phyloP scores from a whole-genome alignment of 2,329 filamentous ascomycete genomes.

The Thielaviopsis ethacetica region DNA sequence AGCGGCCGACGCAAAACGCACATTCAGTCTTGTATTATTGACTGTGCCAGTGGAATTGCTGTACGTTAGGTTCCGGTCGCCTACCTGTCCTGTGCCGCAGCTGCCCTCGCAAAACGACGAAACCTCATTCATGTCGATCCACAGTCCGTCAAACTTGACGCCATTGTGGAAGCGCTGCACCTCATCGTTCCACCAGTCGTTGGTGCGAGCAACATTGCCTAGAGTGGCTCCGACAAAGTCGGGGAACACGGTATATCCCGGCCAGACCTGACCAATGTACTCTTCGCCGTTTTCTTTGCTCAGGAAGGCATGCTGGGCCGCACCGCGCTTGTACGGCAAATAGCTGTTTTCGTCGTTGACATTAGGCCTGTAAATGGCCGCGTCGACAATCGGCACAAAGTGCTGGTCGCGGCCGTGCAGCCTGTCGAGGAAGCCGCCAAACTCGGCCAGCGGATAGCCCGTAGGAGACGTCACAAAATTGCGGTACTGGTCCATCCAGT shows the following conservation, averaged over 20 bases:
- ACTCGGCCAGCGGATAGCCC: constrained; percentile 6
- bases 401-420: constrained; percentile 50
- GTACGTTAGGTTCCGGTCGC: constrained; percentile 27
- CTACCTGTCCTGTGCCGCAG: constrained; percentile 49
- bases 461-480: constrained; percentile 49
- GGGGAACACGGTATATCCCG: constrained; percentile 53
- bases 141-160: constrained; percentile 34
- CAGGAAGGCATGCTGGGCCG: constrained; percentile 36
- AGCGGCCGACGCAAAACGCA: neutral
- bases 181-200: constrained; percentile 52
- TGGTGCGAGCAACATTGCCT: constrained; percentile 41
- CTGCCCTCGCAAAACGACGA: constrained; percentile 53
- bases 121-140: constrained; percentile 44
- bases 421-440: constrained; percentile 30
- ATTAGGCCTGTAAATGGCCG: constrained; percentile 53
- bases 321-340: constrained; percentile 43
- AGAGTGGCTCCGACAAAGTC: constrained; percentile 50
- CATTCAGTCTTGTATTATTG: neutral
- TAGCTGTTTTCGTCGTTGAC: constrained; percentile 48
- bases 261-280: constrained; percentile 54
- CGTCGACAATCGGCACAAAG: constrained; percentile 63
- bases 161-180: constrained; percentile 39
- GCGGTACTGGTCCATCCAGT: constrained; percentile 43
- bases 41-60: constrained; percentile 13
- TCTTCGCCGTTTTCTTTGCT: constrained; percentile 40